These are phyloP conservation scores for Coemansia pectinata DNA, from an alignment of 192 early-diverging fungal species.

Conservation along the genomic window DNA sequence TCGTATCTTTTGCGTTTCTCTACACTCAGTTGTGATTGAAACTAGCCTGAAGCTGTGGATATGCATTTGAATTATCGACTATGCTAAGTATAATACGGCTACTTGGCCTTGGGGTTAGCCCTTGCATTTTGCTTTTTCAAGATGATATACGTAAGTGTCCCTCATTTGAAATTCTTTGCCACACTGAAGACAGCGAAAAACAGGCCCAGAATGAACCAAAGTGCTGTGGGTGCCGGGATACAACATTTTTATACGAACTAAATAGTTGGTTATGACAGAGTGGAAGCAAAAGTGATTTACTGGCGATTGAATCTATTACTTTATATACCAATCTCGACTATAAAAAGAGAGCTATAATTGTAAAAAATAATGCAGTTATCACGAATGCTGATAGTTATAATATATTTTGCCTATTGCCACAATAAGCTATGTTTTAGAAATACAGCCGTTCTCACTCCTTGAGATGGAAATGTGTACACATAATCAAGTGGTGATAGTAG, in stretches of 20 bases:
- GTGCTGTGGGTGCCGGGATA: background rate
- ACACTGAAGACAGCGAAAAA: background rate
- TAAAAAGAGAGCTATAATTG: background rate
- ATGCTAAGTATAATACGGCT: background rate
- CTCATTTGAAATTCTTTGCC: background rate
- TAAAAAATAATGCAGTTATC: no score
- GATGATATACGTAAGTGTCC: background rate
- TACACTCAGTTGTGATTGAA: background rate
- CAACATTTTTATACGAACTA: background rate
- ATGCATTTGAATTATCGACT: background rate
- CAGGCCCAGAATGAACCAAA: background rate
- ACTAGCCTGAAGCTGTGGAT: background rate
- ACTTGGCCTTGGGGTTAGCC: background rate
- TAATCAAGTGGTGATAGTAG: no score
- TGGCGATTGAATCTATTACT: background rate
- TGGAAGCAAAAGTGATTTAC: background rate
- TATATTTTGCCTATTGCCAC: no score
- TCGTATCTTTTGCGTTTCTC: background rate
- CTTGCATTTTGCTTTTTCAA: background rate
- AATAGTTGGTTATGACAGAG: background rate
- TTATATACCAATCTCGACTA: background rate
- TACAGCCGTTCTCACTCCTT: no score
- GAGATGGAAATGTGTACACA: no score
- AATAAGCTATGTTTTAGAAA: no score
- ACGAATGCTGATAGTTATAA: no score